phyloP scores from a whole-genome alignment of 495 filamentous ascomycete genomes.

The Durotheca rogersii region DNA sequence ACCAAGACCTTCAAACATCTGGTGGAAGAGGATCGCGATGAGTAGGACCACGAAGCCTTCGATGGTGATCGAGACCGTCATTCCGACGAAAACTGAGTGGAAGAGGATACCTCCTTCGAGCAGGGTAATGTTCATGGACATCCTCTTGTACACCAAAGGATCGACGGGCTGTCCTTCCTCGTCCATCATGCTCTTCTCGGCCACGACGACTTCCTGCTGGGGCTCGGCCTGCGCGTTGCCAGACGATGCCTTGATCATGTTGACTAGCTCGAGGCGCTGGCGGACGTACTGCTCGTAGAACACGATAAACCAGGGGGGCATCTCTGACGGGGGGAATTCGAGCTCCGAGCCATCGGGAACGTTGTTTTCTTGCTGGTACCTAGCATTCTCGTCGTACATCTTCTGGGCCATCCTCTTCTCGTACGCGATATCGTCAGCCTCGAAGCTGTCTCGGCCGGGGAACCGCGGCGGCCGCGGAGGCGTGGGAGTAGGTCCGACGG shows the following conservation, averaged over 20 bases:
- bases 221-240: constrained; percentile 3
- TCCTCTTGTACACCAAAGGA: constrained; percentile 48
- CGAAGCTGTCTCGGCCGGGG: constrained; percentile 34
- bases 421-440: constrained; percentile 37
- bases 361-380: background rate
- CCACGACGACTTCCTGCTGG: constrained; percentile 28
- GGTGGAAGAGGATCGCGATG: constrained; percentile 67
- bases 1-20: constrained; percentile 70
- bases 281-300: constrained; percentile 58
- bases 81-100: constrained; percentile 66
- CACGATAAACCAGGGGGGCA: constrained; percentile 57
- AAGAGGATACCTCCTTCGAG: constrained; percentile 60
- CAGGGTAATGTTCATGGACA: constrained; percentile 55
- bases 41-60: constrained; percentile 67
- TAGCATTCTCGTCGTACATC: constrained; percentile 37
- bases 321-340: constrained; percentile 42
- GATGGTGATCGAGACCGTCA: constrained; percentile 65
- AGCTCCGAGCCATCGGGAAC: constrained; percentile 34
- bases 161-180: constrained; percentile 46
- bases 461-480: constrained; percentile 31
- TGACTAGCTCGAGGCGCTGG: constrained; percentile 52
- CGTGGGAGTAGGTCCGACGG: background rate
- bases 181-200: constrained; percentile 35
- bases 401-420: constrained; percentile 46
- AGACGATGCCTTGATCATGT: constrained; percentile 41